Evolutionary conservation across 2,329 filamentous ascomycete genomes (phyloP).

Genomic region (Aspergillus puulaauensis): DNA sequence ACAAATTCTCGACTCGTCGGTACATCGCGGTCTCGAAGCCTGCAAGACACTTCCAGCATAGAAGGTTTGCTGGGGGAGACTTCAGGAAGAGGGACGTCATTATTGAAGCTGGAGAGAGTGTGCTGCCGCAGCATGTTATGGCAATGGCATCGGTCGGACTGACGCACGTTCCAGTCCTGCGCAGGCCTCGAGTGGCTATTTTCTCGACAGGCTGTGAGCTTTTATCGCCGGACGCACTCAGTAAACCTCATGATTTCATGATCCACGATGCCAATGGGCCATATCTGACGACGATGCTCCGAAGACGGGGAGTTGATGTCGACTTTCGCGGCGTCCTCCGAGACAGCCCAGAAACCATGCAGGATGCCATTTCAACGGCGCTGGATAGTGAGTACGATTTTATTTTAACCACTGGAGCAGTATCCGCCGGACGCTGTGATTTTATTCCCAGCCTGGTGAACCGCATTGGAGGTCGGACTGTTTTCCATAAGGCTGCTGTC

Average conservation of each 20-base stretch:
- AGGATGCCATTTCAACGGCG: constrained; percentile 6
- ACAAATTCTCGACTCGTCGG: neutral
- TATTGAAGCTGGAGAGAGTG: constrained; percentile 10
- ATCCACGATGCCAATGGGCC: constrained; percentile 27
- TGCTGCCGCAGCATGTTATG: constrained; percentile 23
- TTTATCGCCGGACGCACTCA: neutral
- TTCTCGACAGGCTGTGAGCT: constrained; percentile 24
- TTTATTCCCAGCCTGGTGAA: constrained; percentile 22
- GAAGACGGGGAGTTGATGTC: constrained; percentile 14
- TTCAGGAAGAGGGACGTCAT: constrained; percentile 18
- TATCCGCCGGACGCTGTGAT: constrained; percentile 30
- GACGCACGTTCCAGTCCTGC: constrained; percentile 14
- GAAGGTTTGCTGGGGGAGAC: constrained; percentile 22
- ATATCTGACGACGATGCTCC: constrained; percentile 19
- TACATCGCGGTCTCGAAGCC: constrained; percentile 19
- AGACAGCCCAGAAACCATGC: constrained; percentile 16
- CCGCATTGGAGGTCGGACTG: constrained; percentile 18
- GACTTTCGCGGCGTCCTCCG: constrained; percentile 21
- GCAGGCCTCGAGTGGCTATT: constrained; percentile 15
- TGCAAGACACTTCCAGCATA: constrained; percentile 16
- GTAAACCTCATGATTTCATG: neutral
- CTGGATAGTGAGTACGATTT: constrained; percentile 19
- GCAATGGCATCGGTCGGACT: constrained; percentile 24
- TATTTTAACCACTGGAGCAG: constrained; percentile 29
- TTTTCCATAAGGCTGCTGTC: constrained; percentile 30